These are phyloP conservation scores for Colletotrichum cuscutae DNA, from an alignment of 2,329 filamentous ascomycete genomes.

Conservation along the genomic window DNA sequence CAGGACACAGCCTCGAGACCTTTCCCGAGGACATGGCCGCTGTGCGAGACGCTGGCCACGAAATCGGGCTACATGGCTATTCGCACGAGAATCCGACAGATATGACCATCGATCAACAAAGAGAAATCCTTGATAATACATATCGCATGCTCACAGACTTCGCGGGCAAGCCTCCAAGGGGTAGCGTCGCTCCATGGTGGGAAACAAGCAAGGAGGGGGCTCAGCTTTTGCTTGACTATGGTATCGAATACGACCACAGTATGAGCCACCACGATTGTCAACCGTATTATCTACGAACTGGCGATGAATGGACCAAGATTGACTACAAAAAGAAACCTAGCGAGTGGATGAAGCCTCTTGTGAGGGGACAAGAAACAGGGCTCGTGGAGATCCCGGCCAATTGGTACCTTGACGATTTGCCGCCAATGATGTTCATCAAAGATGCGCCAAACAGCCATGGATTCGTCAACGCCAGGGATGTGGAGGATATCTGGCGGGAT, in stretches of 20 bases:
- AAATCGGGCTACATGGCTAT: constrained; percentile 74
- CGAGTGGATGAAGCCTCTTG: constrained; percentile 74
- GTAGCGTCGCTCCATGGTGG: constrained; percentile 81
- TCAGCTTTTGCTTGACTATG: constrained; percentile 72
- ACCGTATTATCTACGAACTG: constrained; percentile 71
- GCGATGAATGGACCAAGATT: constrained; percentile 75
- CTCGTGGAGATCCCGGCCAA: constrained; percentile 73
- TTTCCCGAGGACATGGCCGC: constrained; percentile 57
- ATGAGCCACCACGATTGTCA: constrained; percentile 75
- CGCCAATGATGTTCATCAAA: constrained; percentile 80
- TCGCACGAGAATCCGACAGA: constrained; percentile 78
- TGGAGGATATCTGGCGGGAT: constrained; percentile 73
- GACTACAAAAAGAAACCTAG: constrained; percentile 71
- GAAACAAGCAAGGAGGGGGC: constrained; percentile 76
- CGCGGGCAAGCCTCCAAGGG: constrained; percentile 74
- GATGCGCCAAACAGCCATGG: constrained; percentile 73
- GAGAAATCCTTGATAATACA: constrained; percentile 79
- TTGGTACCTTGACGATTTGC: constrained; percentile 74
- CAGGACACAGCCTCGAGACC: constrained; percentile 59
- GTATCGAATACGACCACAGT: constrained; percentile 76
- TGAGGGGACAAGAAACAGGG: constrained; percentile 68
- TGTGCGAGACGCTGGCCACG: constrained; percentile 57
- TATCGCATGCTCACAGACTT: constrained; percentile 78
- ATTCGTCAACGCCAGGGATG: constrained; percentile 65
- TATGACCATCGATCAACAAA: constrained; percentile 81